These are phyloP conservation scores for Amanita pseudoporphyria DNA, from an alignment of 768 basidiomycete genomes.

Conservation along the genomic window DNA sequence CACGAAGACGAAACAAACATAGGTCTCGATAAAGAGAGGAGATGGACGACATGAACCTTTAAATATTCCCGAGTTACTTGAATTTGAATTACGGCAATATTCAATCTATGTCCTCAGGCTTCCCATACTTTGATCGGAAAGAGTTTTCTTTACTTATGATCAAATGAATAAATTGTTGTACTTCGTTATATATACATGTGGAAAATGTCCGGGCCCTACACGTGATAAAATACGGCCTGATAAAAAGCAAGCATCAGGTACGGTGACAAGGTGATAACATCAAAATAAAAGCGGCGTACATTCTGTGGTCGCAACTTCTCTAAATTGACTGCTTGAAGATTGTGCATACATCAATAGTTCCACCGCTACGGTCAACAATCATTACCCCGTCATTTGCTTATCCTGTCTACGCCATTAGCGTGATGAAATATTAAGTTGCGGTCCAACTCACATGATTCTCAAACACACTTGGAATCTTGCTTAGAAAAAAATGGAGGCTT, in stretches of 20 bases:
- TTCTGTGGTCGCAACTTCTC: no score
- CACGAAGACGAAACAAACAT: no score
- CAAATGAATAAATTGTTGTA: not conserved
- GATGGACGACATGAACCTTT: no score
- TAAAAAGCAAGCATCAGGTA: constrained; percentile 17
- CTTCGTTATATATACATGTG: not conserved
- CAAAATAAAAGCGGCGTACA: no score
- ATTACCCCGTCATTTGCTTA: no score
- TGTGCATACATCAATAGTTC: constrained; percentile 4
- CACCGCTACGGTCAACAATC: constrained; percentile 4
- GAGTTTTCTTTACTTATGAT: not conserved
- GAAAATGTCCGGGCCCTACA: not conserved
- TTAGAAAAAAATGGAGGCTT: no score
- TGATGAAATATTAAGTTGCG: not conserved
- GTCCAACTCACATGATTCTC: constrained; percentile 12
- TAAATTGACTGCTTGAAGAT: not conserved
- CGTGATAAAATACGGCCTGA: constrained; percentile 4
- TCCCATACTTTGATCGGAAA: not conserved
- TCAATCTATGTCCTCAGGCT: not conserved
- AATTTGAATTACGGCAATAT: no score
- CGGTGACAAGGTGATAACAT: constrained; percentile 12
- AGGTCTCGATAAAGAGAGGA: no score
- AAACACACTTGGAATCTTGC: constrained; percentile 23
- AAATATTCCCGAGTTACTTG: no score
- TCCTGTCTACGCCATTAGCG: not conserved